Evolutionary conservation across 176 grass and related monocot species (phyloP).

Genomic region (Oryza meridionalis): DNA sequence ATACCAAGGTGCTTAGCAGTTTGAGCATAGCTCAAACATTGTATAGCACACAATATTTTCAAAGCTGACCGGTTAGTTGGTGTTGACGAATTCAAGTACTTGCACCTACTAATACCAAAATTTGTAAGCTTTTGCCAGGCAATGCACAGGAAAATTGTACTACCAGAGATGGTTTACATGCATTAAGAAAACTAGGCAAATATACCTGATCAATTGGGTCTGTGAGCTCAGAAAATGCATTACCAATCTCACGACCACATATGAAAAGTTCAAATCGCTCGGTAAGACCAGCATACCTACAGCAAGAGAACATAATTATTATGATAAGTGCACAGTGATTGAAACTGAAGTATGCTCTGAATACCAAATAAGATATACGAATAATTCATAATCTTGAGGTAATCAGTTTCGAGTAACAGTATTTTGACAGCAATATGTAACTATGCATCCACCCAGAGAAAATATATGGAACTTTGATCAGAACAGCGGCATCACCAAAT

Average conservation of each 20-base stretch:
- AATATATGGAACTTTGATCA: conserved; percentile 3
- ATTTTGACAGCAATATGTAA: neutral
- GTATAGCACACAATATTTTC: conserved; percentile 7
- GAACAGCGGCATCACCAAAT: neutral
- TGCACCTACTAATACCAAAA: conserved; percentile 4
- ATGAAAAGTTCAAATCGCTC: conserved; percentile 95
- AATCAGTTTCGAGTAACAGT: neutral
- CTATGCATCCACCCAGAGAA: neutral
- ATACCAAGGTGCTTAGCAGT: neutral
- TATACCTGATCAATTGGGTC: conserved; percentile 95
- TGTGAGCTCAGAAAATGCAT: conserved; percentile 99
- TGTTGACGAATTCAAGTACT: conserved; percentile 13
- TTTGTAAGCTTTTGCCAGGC: neutral
- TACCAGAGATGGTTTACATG: neutral
- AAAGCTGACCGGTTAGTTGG: conserved; percentile 10
- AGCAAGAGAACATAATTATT: conserved; percentile 34
- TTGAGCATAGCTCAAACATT: conserved; percentile 4
- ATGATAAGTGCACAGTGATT: neutral
- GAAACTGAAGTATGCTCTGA: conserved; percentile 25
- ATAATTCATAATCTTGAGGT: conserved; percentile 20
- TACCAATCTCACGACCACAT: conserved; percentile 97
- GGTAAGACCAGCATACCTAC: conserved; percentile 75
- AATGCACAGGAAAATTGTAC: neutral
- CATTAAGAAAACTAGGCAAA: conserved; percentile 25
- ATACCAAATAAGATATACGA: conserved; percentile 21